Conservation (phyloP, 2,329 filamentous ascomycete genomes). For the Aspergillus jensenii region DNA sequence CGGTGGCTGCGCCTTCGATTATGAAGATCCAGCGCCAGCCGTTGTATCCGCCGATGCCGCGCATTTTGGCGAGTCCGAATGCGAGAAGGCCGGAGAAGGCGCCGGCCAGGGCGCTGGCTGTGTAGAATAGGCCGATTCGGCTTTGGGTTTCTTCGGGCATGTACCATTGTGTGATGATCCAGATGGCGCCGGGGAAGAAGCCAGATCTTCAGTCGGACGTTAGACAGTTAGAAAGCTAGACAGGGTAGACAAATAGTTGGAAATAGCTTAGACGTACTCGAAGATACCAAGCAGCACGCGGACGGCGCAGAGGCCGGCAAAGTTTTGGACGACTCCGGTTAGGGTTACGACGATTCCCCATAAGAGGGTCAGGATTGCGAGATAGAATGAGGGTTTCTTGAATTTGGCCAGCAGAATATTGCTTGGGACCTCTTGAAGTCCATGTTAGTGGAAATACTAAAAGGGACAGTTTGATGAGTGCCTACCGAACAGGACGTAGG, state of each 20-base stretch:
- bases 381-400: too few species aligned
- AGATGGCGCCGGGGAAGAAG: slow-evolving; percentile 28
- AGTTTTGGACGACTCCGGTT: too few species aligned
- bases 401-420: too few species aligned
- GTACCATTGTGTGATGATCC: slow-evolving; percentile 59
- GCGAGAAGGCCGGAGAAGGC: slow-evolving; percentile 82
- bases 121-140: slow-evolving; percentile 75
- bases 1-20: slow-evolving; percentile 43
- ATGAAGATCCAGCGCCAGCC: slow-evolving; percentile 53
- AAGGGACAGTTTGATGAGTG: too few species aligned
- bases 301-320: not conserved
- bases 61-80: slow-evolving; percentile 77
- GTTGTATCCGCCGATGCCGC: slow-evolving; percentile 54
- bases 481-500: too few species aligned
- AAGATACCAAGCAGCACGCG: slow-evolving; percentile 8
- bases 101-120: slow-evolving; percentile 72
- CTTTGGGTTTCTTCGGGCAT: slow-evolving; percentile 71
- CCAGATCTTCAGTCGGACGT: slow-evolving; percentile 14
- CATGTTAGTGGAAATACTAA: too few species aligned
- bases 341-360: too few species aligned
- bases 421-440: too few species aligned
- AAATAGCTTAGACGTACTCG: not conserved
- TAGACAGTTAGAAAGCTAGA: not conserved
- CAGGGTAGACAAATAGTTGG: not conserved
- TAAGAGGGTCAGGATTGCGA: too few species aligned